A percentile compares a stretch with the other conserved stretches of the same genome.
phyloP scores from a whole-genome alignment of 1,284 basidiomycete genomes.

The Quambalaria eucalypti region DNA sequence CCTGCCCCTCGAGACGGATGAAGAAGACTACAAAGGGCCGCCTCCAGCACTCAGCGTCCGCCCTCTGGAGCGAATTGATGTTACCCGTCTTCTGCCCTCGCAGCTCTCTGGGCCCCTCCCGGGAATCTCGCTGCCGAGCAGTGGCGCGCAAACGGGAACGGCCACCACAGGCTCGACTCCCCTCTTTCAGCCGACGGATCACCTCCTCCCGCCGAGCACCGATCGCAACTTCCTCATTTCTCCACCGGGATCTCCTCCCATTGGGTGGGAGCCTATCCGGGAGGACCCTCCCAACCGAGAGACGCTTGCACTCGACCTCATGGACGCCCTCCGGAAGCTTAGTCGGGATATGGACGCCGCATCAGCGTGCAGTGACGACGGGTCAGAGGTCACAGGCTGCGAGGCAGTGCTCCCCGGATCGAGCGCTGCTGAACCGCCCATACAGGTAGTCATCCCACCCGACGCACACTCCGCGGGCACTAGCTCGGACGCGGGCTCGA shows the following conservation, averaged over 20 bases:
- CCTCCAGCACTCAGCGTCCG: not conserved
- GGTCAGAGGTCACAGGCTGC: slow-evolving; percentile 7
- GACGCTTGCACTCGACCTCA: slow-evolving; percentile 82
- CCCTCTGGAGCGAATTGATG: not conserved
- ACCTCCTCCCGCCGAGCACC: slow-evolving; percentile 53
- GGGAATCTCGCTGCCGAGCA: slow-evolving; percentile 1
- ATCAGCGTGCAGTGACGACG: slow-evolving; percentile 22
- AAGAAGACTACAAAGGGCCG: not conserved
- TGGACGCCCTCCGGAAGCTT: slow-evolving; percentile 47
- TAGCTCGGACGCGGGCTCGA: no score
- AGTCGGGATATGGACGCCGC: not conserved
- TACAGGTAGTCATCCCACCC: slow-evolving; percentile 8
- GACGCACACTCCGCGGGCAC: slow-evolving; percentile 16
- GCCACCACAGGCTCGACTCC: not conserved
- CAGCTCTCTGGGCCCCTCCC: not conserved
- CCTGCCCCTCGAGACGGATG: not conserved
- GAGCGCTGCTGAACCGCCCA: slow-evolving; percentile 10
- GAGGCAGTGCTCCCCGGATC: slow-evolving; percentile 3
- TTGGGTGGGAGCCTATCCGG: slow-evolving; percentile 84
- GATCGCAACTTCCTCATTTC: slow-evolving; percentile 96
- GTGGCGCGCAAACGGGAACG: not conserved
- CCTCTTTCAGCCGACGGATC: not conserved
- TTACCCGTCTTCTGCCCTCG: not conserved
- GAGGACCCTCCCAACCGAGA: slow-evolving; percentile 85
- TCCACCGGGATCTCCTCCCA: slow-evolving; percentile 92